Evolutionary conservation across 148 eudicot genomes (phyloP).

Genomic region (Rhododendron williamsianum): DNA sequence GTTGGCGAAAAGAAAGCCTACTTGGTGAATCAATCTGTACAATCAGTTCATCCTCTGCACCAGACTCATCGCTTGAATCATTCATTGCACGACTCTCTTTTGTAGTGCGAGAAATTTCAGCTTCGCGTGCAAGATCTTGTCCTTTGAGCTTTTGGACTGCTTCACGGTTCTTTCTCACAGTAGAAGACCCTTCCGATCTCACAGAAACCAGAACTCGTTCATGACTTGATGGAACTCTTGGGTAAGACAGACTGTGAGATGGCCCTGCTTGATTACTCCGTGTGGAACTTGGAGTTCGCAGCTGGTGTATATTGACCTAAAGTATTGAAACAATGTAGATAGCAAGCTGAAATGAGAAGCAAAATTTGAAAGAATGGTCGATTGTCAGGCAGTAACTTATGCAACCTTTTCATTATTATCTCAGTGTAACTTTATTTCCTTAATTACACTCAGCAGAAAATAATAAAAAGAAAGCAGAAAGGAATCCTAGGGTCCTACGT

Average conservation of each 20-base stretch:
- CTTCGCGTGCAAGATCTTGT: constrained; percentile 12
- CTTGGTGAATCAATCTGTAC: constrained; percentile 82
- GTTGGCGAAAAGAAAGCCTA: constrained; percentile 52
- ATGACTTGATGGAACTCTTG: constrained; percentile 33
- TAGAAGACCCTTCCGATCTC: constrained; percentile 71
- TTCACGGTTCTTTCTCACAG: constrained; percentile 26
- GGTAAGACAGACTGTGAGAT: constrained; percentile 60
- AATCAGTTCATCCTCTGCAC: constrained; percentile 65
- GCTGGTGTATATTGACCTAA: constrained; percentile 26
- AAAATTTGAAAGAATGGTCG: neutral
- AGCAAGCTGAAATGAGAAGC: constrained; percentile 1
- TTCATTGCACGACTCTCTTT: constrained; percentile 18
- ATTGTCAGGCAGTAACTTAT: neutral
- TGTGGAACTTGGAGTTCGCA: constrained; percentile 16
- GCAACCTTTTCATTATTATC: neutral
- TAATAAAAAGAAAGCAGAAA: neutral
- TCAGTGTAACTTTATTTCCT: neutral
- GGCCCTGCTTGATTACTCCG: constrained; percentile 15
- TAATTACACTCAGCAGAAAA: neutral
- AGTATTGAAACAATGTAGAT: neutral
- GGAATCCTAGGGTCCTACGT: neutral
- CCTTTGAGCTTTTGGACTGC: constrained; percentile 9
- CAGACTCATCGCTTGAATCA: constrained; percentile 77
- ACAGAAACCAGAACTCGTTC: constrained; percentile 39
- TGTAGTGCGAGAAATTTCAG: constrained; percentile 12